A percentile compares a stretch with the other conserved stretches of the same genome.
These are phyloP conservation scores for Trametes versicolor DNA, from an alignment of 1,284 basidiomycete species.

Conservation along the genomic window DNA sequence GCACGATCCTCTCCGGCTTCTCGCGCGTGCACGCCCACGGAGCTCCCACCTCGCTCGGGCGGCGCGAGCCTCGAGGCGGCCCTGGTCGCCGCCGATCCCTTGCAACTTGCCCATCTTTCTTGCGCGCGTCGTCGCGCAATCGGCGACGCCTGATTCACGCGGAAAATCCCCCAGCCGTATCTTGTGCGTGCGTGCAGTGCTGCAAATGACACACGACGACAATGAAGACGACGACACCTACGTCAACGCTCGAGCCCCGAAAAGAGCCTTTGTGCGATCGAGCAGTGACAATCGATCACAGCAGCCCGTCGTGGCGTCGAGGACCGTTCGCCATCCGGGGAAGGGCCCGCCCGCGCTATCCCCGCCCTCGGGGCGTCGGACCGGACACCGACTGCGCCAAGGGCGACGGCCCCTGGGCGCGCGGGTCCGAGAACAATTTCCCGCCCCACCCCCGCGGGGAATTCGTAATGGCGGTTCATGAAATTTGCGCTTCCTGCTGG, in stretches of 20 bases:
- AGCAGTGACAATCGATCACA: not conserved
- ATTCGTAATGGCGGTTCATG: constrained; percentile 1
- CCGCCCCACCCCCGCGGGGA: constrained; percentile 21
- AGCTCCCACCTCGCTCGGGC: constrained; percentile 9
- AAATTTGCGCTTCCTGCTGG: not conserved
- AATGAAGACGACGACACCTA: too few relatives aligned
- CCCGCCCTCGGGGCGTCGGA: constrained; percentile 1
- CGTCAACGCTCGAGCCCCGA: not conserved
- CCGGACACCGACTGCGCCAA: constrained; percentile 1
- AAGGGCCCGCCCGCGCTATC: not conserved
- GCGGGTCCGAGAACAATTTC: constrained; percentile 12
- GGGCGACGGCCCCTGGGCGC: constrained; percentile 6
- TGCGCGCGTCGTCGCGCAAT: not conserved
- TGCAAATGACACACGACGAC: not conserved
- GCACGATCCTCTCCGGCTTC: constrained; percentile 10
- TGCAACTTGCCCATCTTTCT: not conserved
- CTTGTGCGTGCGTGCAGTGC: not conserved
- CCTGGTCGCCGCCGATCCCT: not conserved
- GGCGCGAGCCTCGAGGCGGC: constrained; percentile 24
- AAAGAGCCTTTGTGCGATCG: not conserved
- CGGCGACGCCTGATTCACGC: not conserved
- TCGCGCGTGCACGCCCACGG: not conserved
- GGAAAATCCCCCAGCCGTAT: not conserved
- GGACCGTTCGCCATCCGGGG: not conserved
- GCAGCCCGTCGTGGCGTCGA: not conserved